These are phyloP conservation scores for Backusella westeae DNA, from an alignment of 192 early-diverging fungal species.

Conservation along the genomic window DNA sequence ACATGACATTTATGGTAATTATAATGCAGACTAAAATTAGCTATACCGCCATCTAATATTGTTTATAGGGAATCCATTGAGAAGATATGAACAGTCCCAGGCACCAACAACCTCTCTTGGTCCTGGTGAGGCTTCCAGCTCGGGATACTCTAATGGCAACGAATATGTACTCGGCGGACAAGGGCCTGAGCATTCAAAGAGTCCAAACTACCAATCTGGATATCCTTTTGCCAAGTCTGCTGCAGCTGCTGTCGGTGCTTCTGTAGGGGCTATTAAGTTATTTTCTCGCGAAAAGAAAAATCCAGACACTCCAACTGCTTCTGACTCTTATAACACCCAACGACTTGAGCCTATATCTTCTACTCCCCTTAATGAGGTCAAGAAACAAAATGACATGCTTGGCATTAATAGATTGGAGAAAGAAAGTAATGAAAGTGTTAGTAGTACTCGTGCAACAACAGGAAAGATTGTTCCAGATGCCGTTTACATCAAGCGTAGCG, in stretches of 20 bases:
- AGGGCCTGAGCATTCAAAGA: neutral
- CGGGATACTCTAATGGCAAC: neutral
- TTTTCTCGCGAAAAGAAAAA: neutral
- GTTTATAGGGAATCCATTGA: neutral
- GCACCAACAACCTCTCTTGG: neutral
- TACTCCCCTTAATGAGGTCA: neutral
- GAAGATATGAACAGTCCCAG: neutral
- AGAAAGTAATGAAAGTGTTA: slow-evolving; percentile 1
- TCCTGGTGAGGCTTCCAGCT: neutral
- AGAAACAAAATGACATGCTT: neutral
- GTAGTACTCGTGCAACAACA: slow-evolving; percentile 10
- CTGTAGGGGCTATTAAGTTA: neutral
- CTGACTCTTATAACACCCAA: neutral
- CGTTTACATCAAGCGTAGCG: neutral
- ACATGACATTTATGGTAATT: neutral
- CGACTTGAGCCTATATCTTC: neutral
- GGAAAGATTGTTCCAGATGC: slow-evolving; percentile 5
- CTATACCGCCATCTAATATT: neutral
- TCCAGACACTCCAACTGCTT: neutral
- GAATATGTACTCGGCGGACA: neutral
- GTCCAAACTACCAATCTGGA: neutral
- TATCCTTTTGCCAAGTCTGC: neutral
- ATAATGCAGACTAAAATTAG: neutral
- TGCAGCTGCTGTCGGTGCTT: neutral
- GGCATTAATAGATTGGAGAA: neutral